Base-by-base conservation (phyloP, 139 green algal genomes). In the Klebsormidium nitens region DNA sequence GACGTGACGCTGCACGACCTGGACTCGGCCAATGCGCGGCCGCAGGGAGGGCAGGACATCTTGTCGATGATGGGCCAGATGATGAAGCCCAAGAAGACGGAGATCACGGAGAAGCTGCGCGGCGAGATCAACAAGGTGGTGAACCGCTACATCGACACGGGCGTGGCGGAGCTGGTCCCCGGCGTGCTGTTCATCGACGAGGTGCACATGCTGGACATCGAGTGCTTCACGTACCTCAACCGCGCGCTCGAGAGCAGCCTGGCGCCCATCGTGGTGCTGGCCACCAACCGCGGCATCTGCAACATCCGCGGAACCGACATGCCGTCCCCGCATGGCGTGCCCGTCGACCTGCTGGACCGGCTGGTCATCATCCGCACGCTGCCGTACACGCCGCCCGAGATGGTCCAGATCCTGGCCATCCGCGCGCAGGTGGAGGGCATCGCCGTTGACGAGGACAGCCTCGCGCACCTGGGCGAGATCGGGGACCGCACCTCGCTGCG, bases 161-260 rank as follows among this genome's bases (percentile, higher is more conserved):
- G 91, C 26, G 84, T 89, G 37, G 91, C 91, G 11, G 91, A 97
- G 83, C 88, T 99, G 38, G 86, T 98, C n/a, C 93, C 93, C 1
- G 93, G 94, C 4, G 94, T 99, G 52, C 83, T 99, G 36, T 99
- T 99, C 81, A 91, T 99, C 26, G 94, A 99, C 65, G 94, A 99
- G 85, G 92, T 96, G 60, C 93, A 97, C 87, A 97, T 97, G 91
- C 84, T 98, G 64, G 90, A 96, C 86, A 96, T 96, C 32, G 93
- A 97, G 86, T 96, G 93, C 83, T 97, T 99, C 85, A 96, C 94
- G 8, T 98, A 93, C 82, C 85, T 99, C 23, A 98, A 98, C 81
- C 74, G 88, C 26, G 70, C 74, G 46, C 82, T 99, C 50, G 94
- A 99, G 84, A 87, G 61, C 61, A 79, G 81, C 26, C 84, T 98